Percentiles rank a stretch among this genome's conserved stretches.
Evolutionary conservation across 306 rosid species (phyloP).

Genomic region (Lathyrus tuberosus): DNA sequence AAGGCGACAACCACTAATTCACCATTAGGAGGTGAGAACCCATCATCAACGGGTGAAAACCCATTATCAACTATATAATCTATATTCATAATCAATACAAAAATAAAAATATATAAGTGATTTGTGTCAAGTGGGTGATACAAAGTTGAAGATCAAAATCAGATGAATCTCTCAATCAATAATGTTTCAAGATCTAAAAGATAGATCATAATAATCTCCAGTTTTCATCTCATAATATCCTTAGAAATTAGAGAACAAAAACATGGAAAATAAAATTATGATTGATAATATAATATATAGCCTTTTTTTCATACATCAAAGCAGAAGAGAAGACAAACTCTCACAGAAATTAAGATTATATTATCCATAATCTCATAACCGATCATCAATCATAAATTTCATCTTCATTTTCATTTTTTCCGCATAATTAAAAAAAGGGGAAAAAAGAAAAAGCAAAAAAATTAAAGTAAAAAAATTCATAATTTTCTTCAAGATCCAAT

Average conservation of each 20-base stretch:
- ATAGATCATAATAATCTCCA: not conserved
- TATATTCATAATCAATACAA: too few relatives aligned
- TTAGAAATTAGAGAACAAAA: not conserved
- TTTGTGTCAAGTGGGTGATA: not conserved
- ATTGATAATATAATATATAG: not conserved
- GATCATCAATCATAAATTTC: slow-evolving; percentile 49
- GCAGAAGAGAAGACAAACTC: slow-evolving; percentile 27
- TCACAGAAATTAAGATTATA: slow-evolving; percentile 54
- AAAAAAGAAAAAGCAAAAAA: slow-evolving; percentile 43
- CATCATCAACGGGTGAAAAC: too few relatives aligned
- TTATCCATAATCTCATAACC: slow-evolving; percentile 55
- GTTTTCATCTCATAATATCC: not conserved
- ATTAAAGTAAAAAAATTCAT: slow-evolving; percentile 34
- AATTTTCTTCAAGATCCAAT: slow-evolving; percentile 39
- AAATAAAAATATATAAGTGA: not conserved
- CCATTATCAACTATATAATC: too few relatives aligned
- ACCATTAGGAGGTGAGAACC: too few relatives aligned
- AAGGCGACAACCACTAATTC: too few relatives aligned
- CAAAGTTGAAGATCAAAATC: slow-evolving; percentile 10
- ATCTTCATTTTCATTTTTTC: slow-evolving; percentile 46
- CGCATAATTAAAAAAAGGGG: slow-evolving; percentile 33
- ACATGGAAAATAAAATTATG: not conserved
- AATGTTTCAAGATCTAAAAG: slow-evolving; percentile 1
- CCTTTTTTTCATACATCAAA: slow-evolving; percentile 26
- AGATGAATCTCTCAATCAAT: slow-evolving; percentile 22